phyloP scores from a whole-genome alignment of 352 stramenopile genomes.

The Globisporangium cederbergense region DNA sequence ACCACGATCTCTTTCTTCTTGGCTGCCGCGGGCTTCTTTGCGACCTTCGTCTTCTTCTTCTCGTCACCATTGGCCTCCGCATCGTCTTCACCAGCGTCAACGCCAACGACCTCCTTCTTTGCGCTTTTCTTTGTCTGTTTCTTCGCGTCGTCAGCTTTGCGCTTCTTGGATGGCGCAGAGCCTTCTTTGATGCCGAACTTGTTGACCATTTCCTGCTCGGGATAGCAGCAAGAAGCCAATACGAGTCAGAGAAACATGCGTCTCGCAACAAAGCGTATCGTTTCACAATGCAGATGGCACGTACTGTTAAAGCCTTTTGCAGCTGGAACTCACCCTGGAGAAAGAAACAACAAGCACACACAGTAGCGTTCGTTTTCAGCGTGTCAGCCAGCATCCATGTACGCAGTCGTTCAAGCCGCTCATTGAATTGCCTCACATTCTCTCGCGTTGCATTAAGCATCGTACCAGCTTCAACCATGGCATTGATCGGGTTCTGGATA shows the following conservation, averaged over 20 bases:
- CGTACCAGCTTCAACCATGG: conserved; percentile 75
- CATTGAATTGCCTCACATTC: conserved; percentile 32
- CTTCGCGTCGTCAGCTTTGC: conserved; percentile 35
- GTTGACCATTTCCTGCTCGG: conserved; percentile 61
- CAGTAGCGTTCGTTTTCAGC: not conserved
- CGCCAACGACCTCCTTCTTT: not conserved
- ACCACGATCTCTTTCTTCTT: conserved; percentile 20
- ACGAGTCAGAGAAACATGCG: not conserved
- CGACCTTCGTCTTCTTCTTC: conserved; percentile 27
- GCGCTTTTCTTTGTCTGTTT: conserved; percentile 22
- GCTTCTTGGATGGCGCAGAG: conserved; percentile 49
- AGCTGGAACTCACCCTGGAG: conserved; percentile 68
- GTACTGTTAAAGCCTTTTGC: conserved; percentile 60
- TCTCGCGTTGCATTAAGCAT: conserved; percentile 85
- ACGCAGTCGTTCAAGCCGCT: not conserved
- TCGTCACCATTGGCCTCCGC: not conserved
- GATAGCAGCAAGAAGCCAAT: not conserved
- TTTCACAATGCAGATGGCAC: not conserved
- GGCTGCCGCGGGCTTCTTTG: conserved; percentile 19
- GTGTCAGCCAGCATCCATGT: not conserved
- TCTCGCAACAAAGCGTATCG: not conserved
- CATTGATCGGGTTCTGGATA: conserved; percentile 65
- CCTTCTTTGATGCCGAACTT: conserved; percentile 67
- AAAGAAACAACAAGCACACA: conserved; percentile 4
- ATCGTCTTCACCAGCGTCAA: not conserved